These are phyloP conservation scores for Globisporangium nodosum DNA, from an alignment of 352 stramenopile species.

Conservation along the genomic window DNA sequence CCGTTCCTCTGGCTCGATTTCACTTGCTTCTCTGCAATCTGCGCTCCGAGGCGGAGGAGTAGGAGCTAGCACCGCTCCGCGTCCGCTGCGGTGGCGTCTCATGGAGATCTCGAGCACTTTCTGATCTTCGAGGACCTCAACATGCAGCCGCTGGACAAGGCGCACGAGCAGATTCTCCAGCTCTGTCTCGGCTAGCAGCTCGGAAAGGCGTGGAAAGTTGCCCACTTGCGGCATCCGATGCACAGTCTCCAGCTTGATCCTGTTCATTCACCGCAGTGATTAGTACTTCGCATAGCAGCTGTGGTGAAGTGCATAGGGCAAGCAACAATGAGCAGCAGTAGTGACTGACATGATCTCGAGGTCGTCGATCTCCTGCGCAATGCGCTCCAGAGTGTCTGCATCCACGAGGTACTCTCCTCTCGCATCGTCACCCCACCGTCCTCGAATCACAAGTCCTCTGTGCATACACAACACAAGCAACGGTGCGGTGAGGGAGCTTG, in stretches of 20 bases:
- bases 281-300: no score
- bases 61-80: background rate
- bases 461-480: slow-evolving; percentile 2
- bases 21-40: background rate
- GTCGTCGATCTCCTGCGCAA: slow-evolving; percentile 60
- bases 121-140: slow-evolving; percentile 29
- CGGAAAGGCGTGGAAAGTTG: slow-evolving; percentile 67
- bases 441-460: slow-evolving; percentile 52
- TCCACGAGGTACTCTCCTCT: slow-evolving; percentile 28
- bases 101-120: slow-evolving; percentile 25
- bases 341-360: slow-evolving; percentile 62
- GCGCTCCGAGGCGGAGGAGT: background rate
- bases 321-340: background rate
- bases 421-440: slow-evolving; percentile 31
- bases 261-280: slow-evolving; percentile 6
- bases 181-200: slow-evolving; percentile 52
- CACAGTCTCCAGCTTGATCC: slow-evolving; percentile 74
- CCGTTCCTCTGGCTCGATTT: background rate
- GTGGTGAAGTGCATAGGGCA: no score
- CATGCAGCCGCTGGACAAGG: slow-evolving; percentile 43
- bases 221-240: slow-evolving; percentile 28
- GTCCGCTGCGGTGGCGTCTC: slow-evolving; percentile 2
- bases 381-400: slow-evolving; percentile 26
- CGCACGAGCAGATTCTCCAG: slow-evolving; percentile 52
- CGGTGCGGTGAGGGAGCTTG: background rate